phyloP scores from a whole-genome alignment of 768 basidiomycete species.

The Stropharia rugosoannulata region DNA sequence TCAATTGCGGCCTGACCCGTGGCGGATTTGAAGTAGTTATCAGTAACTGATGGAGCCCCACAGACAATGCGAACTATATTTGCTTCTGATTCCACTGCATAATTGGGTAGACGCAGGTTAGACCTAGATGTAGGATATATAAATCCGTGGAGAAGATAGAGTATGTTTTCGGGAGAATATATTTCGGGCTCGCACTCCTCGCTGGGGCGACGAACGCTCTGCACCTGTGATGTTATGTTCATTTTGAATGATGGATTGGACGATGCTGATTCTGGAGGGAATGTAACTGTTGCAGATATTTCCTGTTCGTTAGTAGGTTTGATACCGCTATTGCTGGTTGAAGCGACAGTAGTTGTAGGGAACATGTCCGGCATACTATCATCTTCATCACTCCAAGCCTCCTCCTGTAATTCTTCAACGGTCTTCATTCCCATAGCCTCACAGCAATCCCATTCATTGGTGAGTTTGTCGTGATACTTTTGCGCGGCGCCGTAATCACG shows the following conservation, averaged over 20 bases:
- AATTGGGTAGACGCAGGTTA: not conserved
- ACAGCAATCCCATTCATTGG: conserved; percentile 12
- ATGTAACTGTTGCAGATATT: too few species aligned
- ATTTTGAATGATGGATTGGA: too few species aligned
- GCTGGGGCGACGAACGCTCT: not conserved
- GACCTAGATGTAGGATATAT: not conserved
- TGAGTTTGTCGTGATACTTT: not conserved
- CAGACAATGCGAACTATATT: not conserved
- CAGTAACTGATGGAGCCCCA: not conserved
- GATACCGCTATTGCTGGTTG: too few species aligned
- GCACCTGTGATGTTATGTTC: too few species aligned
- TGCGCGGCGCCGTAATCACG: not conserved
- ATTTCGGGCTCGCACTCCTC: not conserved
- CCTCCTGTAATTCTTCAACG: not conserved
- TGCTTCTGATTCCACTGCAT: not conserved
- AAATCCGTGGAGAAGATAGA: not conserved
- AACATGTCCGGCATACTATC: not conserved
- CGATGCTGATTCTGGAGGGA: too few species aligned
- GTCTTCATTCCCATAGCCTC: not conserved
- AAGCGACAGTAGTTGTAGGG: not conserved
- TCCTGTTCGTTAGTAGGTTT: too few species aligned
- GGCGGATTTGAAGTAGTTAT: not conserved
- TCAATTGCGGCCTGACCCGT: not conserved
- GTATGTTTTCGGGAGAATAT: not conserved
- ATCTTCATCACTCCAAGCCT: not conserved